Base-by-base conservation (phyloP, 2,329 filamentous ascomycete genomes). In the Clonostachys rosea region DNA sequence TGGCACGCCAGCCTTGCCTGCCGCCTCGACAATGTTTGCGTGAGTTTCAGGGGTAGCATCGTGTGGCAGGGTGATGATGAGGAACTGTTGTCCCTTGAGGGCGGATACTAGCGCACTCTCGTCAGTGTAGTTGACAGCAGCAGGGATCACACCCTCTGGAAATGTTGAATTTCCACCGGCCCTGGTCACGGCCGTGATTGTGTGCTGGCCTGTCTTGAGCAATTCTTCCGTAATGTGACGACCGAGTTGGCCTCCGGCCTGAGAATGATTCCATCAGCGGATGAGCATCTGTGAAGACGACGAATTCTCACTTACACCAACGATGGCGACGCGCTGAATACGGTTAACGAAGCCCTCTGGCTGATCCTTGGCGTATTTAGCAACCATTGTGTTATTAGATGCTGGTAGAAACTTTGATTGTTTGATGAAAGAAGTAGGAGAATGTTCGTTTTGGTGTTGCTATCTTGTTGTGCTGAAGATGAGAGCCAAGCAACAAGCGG, bases 51-150 rank as follows among this genome's bases (percentile, higher is more conserved):
- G 59, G 0, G 75, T 66, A 0, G 75, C 77, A 0, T 43, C 51
- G 1, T 63, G 57, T 11, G 67, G 51, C 49, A 84, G 57, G 10
- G 78, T 79, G 46, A 84, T 81, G 52, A 83, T 65, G 4, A 84
- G 64, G 36, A 72, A 73, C n/a, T 84, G 70, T 50, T 84, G 77
- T 48, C 67, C 78, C 33, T 63, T 56, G 3, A 84, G 70, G 3
- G 77, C 79, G 1, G 59, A 56, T 1, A 77, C 65, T 9, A 84
- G 56, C 1, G 72, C 66, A 2, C 58, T 53, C 24, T 68, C 57
- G 42, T 72, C 63, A 37, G 65, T 59, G 51, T 77, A 78, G 56
- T 76, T 67, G 16, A 82, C 66, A 2, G 53, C 46, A 37, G 61
- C 66, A 18, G 68, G 55, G 3, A 61, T 61, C 33, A 78, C 66